phyloP scores from a whole-genome alignment of 164 flowering plant species.

The Macadamia integrifolia region DNA sequence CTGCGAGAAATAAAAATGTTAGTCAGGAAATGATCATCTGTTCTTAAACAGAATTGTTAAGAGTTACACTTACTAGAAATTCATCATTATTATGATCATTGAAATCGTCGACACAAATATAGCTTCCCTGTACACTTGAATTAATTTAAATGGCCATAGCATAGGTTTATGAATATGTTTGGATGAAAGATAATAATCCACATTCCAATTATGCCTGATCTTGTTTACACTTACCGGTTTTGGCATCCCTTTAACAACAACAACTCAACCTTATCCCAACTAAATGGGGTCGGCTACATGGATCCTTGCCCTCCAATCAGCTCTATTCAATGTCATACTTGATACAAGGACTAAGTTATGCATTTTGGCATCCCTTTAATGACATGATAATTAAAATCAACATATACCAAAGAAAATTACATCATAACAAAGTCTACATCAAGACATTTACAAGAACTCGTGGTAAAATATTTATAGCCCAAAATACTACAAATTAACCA shows the following conservation, averaged over 20 bases:
- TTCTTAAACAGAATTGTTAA: slow-evolving; percentile 1
- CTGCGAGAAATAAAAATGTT: slow-evolving; percentile 42
- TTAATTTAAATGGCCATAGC: background rate
- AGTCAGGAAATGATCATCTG: slow-evolving; percentile 12
- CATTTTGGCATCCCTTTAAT: too few species aligned
- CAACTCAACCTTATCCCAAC: too few species aligned
- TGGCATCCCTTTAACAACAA: background rate
- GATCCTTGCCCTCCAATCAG: too few species aligned
- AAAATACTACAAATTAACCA: too few species aligned
- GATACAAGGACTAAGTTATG: too few species aligned
- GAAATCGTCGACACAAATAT: background rate
- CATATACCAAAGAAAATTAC: too few species aligned
- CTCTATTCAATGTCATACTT: too few species aligned
- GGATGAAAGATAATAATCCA: background rate
- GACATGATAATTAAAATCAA: too few species aligned
- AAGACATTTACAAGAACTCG: too few species aligned
- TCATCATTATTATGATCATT: background rate
- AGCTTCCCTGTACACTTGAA: background rate
- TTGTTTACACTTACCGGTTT: background rate
- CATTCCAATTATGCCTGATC: background rate
- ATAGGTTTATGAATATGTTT: background rate
- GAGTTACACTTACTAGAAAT: background rate
- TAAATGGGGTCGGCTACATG: too few species aligned
- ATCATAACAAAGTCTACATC: too few species aligned
- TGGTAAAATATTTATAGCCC: too few species aligned